These are phyloP conservation scores for Hirschioporus abietinus DNA, from an alignment of 768 basidiomycete genomes.

Conservation along the genomic window DNA sequence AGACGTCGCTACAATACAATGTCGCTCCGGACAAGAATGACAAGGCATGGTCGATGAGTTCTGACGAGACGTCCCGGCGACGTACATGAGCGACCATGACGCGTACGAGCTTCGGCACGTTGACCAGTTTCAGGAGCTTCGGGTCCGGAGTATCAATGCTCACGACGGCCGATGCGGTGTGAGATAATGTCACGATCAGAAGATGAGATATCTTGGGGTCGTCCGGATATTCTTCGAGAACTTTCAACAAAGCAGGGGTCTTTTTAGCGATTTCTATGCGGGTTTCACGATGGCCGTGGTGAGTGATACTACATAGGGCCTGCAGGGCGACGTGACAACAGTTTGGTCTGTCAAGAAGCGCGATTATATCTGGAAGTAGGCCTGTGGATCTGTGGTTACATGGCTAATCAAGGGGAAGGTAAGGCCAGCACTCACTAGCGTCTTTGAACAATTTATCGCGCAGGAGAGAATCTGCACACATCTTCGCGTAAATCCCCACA, in stretches of 20 bases:
- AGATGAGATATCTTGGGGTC: slow-evolving; percentile 47
- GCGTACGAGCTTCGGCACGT: slow-evolving; percentile 40
- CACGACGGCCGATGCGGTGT: slow-evolving; percentile 42
- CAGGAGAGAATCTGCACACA: slow-evolving; percentile 55
- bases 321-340: slow-evolving; percentile 51
- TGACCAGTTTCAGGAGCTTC: slow-evolving; percentile 33
- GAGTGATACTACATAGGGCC: slow-evolving; percentile 53
- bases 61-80: slow-evolving; percentile 35
- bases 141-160: slow-evolving; percentile 33
- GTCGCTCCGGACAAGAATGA: slow-evolving; percentile 40
- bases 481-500: slow-evolving; percentile 56
- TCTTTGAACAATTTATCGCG: slow-evolving; percentile 53
- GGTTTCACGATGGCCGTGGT: slow-evolving; percentile 49
- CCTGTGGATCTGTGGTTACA: slow-evolving; percentile 28
- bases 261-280: slow-evolving; percentile 47
- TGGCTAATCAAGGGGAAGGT: neutral
- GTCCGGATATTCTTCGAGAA: slow-evolving; percentile 46
- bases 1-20: slow-evolving; percentile 39
- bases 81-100: slow-evolving; percentile 36
- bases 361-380: slow-evolving; percentile 50
- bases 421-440: slow-evolving; percentile 31
- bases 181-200: slow-evolving; percentile 45
- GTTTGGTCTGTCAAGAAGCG: slow-evolving; percentile 41
- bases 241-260: slow-evolving; percentile 34
- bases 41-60: slow-evolving; percentile 48